Evolutionary conservation across 208 protist genomes (phyloP).

Genomic region (Porcisia hertigi): DNA sequence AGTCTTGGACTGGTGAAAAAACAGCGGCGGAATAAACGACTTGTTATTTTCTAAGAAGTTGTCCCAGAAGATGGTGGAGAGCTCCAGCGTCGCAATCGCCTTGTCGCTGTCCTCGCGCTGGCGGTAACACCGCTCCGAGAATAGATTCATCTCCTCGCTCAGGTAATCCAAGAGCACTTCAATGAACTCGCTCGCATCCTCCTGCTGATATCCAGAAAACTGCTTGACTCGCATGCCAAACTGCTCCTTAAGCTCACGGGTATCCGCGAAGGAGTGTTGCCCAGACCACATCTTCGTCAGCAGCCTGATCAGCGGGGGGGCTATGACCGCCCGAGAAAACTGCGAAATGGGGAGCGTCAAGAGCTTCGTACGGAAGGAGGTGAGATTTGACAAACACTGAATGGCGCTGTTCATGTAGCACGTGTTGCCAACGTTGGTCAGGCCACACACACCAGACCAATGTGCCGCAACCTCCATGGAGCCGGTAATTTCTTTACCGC

Average conservation of each 20-base stretch:
- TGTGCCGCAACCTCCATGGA: conserved; percentile 32
- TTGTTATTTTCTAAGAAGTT: conserved; percentile 84
- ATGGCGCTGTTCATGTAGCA: conserved; percentile 94
- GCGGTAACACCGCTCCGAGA: conserved; percentile 76
- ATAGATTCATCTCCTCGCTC: conserved; percentile 90
- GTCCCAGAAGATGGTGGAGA: conserved; percentile 87
- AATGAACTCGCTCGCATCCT: conserved; percentile 90
- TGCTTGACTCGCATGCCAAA: conserved; percentile 53
- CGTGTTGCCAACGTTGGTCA: conserved; percentile 91
- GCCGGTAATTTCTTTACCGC: conserved; percentile 25
- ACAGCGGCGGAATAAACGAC: conserved; percentile 72
- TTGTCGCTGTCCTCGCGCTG: conserved; percentile 79
- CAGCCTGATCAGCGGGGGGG: conserved; percentile 44
- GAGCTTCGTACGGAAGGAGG: conserved; percentile 69
- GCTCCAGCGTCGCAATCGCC: conserved; percentile 55
- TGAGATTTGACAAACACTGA: conserved; percentile 87
- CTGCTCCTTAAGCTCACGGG: conserved; percentile 55
- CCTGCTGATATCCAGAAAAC: conserved; percentile 80
- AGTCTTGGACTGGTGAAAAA: conserved; percentile 84
- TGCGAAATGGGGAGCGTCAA: conserved; percentile 64
- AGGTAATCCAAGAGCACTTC: conserved; percentile 89
- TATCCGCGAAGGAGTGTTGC: conserved; percentile 38
- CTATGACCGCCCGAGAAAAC: conserved; percentile 49
- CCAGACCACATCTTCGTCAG: conserved; percentile 71
- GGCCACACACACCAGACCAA: conserved; percentile 65